Percentiles rank a stretch among this genome's conserved stretches.
Evolutionary conservation across 768 basidiomycete genomes (phyloP).

Genomic region (Suillus plorans): DNA sequence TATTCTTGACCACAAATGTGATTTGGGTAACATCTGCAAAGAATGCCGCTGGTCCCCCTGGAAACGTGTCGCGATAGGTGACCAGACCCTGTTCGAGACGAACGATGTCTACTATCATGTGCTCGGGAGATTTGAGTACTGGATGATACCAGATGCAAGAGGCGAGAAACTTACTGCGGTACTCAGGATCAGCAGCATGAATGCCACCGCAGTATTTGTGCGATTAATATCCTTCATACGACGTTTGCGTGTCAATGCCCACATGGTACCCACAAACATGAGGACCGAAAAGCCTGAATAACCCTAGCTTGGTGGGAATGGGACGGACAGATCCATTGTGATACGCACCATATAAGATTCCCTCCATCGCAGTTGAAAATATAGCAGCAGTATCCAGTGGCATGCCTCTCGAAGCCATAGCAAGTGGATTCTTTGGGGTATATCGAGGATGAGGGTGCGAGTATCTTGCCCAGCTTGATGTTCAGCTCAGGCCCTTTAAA

Average conservation of each 20-base stretch:
- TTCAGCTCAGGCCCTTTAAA: too few species aligned
- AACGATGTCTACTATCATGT: constrained; percentile 5
- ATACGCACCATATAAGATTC: background rate
- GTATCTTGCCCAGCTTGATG: too few species aligned
- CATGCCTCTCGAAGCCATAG: background rate
- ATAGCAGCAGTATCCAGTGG: background rate
- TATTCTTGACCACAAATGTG: constrained; percentile 25
- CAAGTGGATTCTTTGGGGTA: too few species aligned
- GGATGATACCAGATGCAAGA: background rate
- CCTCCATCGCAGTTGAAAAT: background rate
- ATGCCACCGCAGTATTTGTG: background rate
- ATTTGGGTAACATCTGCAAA: constrained; percentile 21
- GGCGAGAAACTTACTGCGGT: background rate
- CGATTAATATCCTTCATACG: background rate
- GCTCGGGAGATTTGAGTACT: background rate
- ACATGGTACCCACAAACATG: background rate
- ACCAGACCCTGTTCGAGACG: constrained; percentile 14
- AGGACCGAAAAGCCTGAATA: background rate
- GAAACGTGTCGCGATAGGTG: constrained; percentile 14
- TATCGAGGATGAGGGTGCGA: too few species aligned
- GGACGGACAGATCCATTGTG: background rate
- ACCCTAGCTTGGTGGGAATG: background rate
- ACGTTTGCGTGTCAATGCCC: background rate
- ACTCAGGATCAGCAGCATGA: background rate
- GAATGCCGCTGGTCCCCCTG: constrained; percentile 22